Percentiles rank a stretch among this genome's conserved stretches.
Evolutionary conservation across 2,329 filamentous ascomycete genomes (phyloP).

Genomic region (Colletotrichum chlorophyti): DNA sequence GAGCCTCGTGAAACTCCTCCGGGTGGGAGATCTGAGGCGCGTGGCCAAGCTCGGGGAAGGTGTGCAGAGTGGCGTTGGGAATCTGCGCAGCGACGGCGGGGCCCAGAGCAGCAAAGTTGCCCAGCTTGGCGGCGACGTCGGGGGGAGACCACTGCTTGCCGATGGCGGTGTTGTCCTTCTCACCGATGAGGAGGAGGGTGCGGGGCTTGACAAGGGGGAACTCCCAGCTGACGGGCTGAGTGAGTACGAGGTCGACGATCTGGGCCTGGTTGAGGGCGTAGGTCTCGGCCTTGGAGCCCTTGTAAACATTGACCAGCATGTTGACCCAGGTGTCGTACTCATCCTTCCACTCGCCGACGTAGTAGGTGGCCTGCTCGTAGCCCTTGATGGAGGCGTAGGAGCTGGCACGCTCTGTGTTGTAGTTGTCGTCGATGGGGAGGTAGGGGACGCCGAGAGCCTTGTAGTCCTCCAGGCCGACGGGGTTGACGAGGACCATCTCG

Average conservation of each 20-base stretch:
- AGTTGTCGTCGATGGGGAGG: constrained; percentile 47
- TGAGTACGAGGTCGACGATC: constrained; percentile 62
- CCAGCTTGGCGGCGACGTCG: constrained; percentile 50
- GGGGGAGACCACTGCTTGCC: constrained; percentile 58
- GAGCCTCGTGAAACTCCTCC: constrained; percentile 50
- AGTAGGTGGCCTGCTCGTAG: constrained; percentile 57
- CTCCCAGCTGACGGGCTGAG: constrained; percentile 57
- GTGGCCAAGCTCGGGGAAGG: constrained; percentile 57
- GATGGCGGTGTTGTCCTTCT: constrained; percentile 61
- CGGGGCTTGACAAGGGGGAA: constrained; percentile 51
- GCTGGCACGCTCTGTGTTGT: constrained; percentile 44
- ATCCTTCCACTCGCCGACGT: constrained; percentile 53
- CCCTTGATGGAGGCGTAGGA: constrained; percentile 51
- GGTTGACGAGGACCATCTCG: constrained; percentile 55
- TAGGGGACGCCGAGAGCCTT: constrained; percentile 56
- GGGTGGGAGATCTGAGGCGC: constrained; percentile 61
- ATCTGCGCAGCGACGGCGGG: constrained; percentile 51
- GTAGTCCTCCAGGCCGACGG: constrained; percentile 63
- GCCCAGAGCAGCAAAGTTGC: constrained; percentile 57
- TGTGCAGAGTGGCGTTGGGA: constrained; percentile 50
- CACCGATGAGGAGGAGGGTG: constrained; percentile 57
- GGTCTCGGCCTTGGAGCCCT: constrained; percentile 46
- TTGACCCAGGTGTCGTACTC: constrained; percentile 61
- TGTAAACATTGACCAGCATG: constrained; percentile 61
- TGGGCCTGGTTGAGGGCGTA: constrained; percentile 57